A percentile compares a stretch with the other conserved stretches of the same genome.
Conservation (phyloP, 2,329 filamentous ascomycete genomes). For the Colletotrichum sp. region DNA sequence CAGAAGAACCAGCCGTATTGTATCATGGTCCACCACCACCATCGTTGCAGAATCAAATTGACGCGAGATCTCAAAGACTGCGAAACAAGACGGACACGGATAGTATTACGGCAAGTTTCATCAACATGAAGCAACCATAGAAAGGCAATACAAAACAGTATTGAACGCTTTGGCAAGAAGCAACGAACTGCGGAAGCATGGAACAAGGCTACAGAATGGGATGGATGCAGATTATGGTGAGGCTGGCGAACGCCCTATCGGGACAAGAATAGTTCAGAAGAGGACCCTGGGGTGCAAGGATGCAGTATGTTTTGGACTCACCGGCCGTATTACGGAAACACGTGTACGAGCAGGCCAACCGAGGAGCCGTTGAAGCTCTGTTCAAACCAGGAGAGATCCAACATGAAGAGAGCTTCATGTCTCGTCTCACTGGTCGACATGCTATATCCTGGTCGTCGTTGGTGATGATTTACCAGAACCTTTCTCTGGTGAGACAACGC, state of each 20-base stretch:
- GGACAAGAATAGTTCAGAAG: neutral
- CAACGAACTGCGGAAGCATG: neutral
- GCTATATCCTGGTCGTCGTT: neutral
- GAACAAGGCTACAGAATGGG: neutral
- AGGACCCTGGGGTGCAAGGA: neutral
- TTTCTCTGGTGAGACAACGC: neutral
- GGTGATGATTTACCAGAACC: neutral
- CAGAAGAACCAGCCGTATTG: neutral
- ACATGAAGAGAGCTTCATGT: neutral
- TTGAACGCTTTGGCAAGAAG: neutral
- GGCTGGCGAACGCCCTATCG: neutral
- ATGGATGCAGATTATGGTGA: neutral
- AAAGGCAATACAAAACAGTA: neutral
- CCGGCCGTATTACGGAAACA: neutral
- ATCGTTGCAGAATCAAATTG: neutral
- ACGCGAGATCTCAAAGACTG: neutral
- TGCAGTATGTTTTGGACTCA: neutral
- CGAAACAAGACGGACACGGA: neutral
- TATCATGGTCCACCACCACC: neutral
- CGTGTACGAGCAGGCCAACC: neutral
- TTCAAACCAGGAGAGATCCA: neutral
- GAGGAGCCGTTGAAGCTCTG: neutral
- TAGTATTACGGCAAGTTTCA: neutral
- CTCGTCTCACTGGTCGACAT: neutral
- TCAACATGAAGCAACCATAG: neutral